Evolutionary conservation across 2,329 filamentous ascomycete species (phyloP).

Genomic region (Alternaria sp.): DNA sequence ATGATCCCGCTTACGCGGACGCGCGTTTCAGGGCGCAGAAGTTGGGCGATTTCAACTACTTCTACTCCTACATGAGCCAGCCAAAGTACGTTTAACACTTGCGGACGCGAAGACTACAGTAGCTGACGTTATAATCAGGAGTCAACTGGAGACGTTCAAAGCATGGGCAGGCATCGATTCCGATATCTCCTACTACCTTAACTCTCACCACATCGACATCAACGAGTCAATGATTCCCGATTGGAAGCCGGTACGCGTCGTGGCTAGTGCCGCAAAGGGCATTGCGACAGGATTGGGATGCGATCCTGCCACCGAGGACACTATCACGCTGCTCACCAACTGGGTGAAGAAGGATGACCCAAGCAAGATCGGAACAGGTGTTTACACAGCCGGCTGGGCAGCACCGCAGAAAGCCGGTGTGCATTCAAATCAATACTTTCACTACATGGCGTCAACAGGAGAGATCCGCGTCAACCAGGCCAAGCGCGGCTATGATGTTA

Average conservation of each 20-base stretch:
- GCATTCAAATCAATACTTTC: constrained; percentile 97
- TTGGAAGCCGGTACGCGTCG: constrained; percentile 80
- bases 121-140: constrained; percentile 82
- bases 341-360: constrained; percentile 79
- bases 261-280: constrained; percentile 78
- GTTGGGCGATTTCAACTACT: constrained; percentile 97
- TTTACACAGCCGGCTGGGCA: constrained; percentile 95
- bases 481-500: constrained; percentile 92
- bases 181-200: constrained; percentile 96
- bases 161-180: constrained; percentile 91
- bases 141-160: constrained; percentile 91
- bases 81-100: constrained; percentile 57
- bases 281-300: constrained; percentile 82
- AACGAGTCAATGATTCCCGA: constrained; percentile 90
- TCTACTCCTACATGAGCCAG: constrained; percentile 96
- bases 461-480: constrained; percentile 93
- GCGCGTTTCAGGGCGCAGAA: constrained; percentile 77
- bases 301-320: constrained; percentile 83
- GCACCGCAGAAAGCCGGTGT: constrained; percentile 91
- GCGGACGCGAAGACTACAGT: background rate
- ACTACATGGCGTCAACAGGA: constrained; percentile 84
- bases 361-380: constrained; percentile 78
- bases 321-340: constrained; percentile 87
- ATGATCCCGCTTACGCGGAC: constrained; percentile 90
- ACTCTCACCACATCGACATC: constrained; percentile 92